phyloP scores from a whole-genome alignment of 169 alveolate species.

The Perkinsus marinus region DNA sequence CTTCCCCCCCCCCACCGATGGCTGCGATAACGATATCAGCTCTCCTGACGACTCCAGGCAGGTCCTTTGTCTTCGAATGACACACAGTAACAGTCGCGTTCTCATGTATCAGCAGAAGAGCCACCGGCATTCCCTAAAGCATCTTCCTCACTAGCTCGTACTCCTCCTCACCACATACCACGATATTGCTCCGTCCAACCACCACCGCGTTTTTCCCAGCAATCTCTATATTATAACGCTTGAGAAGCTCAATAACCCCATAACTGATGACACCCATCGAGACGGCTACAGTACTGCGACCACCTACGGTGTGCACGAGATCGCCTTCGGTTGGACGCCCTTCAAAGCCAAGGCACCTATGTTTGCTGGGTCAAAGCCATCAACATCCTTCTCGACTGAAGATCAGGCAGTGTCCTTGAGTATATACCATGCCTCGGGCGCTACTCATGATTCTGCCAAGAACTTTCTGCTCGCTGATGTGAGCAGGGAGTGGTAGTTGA shows the following conservation, averaged over 20 bases:
- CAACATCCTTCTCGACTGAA: constrained; percentile 45
- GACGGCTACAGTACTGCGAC: no score
- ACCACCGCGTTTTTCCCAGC: constrained; percentile 45
- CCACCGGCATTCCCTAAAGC: constrained; percentile 27
- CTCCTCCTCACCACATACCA: constrained; percentile 24
- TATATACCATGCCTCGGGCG: background rate
- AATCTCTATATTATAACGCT: constrained; percentile 26
- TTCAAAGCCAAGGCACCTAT: constrained; percentile 29
- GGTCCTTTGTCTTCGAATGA: constrained; percentile 34
- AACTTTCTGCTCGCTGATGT: constrained; percentile 28
- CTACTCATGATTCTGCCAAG: constrained; percentile 17
- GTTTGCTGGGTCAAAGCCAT: constrained; percentile 45
- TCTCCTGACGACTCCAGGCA: constrained; percentile 12
- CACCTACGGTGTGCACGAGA: constrained; percentile 46
- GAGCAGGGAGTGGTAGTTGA: constrained; percentile 46
- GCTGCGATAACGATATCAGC: constrained; percentile 62
- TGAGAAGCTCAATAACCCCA: constrained; percentile 38
- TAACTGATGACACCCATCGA: no score
- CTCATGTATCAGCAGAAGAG: constrained; percentile 23
- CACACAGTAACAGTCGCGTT: constrained; percentile 55
- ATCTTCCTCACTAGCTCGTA: background rate
- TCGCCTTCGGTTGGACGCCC: constrained; percentile 19
- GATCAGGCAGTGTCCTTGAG: background rate
- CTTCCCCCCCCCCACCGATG: constrained; percentile 27
- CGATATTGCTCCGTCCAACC: constrained; percentile 49